phyloP scores from a whole-genome alignment of 257 asterid genomes.

The Primulina eburnea region DNA sequence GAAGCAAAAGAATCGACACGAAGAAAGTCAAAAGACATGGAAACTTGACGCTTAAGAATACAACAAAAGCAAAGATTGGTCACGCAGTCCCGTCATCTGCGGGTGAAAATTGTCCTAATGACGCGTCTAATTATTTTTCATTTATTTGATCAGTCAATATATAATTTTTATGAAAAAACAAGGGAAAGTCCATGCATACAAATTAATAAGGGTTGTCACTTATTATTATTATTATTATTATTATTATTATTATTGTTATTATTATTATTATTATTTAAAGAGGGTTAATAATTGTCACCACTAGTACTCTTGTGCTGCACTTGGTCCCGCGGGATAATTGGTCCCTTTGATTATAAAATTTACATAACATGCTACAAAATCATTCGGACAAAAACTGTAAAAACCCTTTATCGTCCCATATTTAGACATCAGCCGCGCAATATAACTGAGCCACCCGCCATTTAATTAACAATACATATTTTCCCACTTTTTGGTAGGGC shows the following conservation, averaged over 20 bases:
- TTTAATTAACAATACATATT: slow-evolving; percentile 23
- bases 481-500: slow-evolving; percentile 27
- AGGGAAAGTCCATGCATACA: background rate
- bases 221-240: too few relatives aligned
- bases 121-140: slow-evolving; percentile 12
- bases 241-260: too few relatives aligned
- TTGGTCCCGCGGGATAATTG: too few relatives aligned
- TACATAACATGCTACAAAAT: too few relatives aligned
- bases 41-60: slow-evolving; percentile 15
- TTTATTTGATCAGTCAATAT: background rate
- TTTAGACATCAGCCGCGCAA: too few relatives aligned
- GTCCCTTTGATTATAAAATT: background rate
- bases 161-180: too few relatives aligned
- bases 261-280: too few relatives aligned
- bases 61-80: slow-evolving; percentile 15
- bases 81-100: slow-evolving; percentile 34
- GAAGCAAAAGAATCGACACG: background rate
- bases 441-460: background rate
- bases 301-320: too few relatives aligned
- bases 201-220: background rate
- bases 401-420: too few relatives aligned
- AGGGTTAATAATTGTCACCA: too few relatives aligned
- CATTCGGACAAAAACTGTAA: too few relatives aligned
- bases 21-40: slow-evolving; percentile 6
- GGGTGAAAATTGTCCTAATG: slow-evolving; percentile 21